These are phyloP conservation scores for Lophiotrema nucula DNA, from an alignment of 495 filamentous ascomycete species.

Conservation along the genomic window DNA sequence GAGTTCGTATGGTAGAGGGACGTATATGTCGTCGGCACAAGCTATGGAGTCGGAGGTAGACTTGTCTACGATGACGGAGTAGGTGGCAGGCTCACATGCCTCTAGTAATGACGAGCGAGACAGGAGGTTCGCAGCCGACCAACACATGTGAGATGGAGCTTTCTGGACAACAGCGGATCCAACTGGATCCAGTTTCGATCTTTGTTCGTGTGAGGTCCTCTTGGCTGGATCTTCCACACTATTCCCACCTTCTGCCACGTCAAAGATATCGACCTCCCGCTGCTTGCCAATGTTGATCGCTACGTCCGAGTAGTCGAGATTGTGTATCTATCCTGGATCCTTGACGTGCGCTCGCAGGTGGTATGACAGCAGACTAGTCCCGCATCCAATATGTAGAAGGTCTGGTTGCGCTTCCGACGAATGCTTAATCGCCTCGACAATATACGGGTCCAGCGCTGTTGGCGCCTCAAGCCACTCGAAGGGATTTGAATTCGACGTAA, in stretches of 20 bases:
- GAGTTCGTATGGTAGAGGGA: conserved; percentile 24
- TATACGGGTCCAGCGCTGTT: conserved; percentile 25
- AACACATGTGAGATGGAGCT: conserved; percentile 26
- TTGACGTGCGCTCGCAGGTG: conserved; percentile 33
- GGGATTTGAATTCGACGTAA: conserved; percentile 24
- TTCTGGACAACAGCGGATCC: neutral
- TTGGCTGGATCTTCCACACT: neutral
- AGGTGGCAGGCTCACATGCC: conserved; percentile 18
- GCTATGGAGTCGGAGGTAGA: conserved; percentile 35
- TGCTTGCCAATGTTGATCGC: conserved; percentile 26
- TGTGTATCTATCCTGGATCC: conserved; percentile 27
- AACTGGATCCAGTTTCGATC: neutral
- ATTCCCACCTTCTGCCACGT: neutral
- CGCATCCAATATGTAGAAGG: conserved; percentile 36
- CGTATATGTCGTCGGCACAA: conserved; percentile 27
- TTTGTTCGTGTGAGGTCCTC: neutral
- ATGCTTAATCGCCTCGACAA: conserved; percentile 16
- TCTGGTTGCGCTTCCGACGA: conserved; percentile 6
- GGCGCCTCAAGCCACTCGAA: conserved; percentile 37
- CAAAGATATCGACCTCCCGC: conserved; percentile 28
- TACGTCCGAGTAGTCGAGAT: conserved; percentile 35
- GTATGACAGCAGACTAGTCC: conserved; percentile 32
- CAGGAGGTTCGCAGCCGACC: conserved; percentile 30
- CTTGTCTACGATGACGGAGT: conserved; percentile 34
- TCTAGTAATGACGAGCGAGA: conserved; percentile 18